These are phyloP conservation scores for Lentithecium fluviatile DNA, from an alignment of 495 filamentous ascomycete species.

Conservation along the genomic window DNA sequence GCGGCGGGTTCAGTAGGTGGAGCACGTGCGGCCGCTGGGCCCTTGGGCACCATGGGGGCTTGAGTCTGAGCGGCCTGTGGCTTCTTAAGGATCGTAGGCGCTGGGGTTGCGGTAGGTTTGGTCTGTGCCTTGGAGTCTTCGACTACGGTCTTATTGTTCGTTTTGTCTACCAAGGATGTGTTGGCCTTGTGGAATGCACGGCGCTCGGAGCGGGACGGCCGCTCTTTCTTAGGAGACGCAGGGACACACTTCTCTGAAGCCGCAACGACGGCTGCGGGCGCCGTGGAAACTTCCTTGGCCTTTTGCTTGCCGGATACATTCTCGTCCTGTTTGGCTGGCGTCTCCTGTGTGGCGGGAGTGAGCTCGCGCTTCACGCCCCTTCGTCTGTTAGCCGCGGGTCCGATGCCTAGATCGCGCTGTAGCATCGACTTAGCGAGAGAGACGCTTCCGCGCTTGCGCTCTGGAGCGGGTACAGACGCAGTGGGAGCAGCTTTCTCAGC, in stretches of 20 bases:
- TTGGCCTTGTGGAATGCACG: conserved; percentile 26
- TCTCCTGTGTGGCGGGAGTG: conserved; percentile 16
- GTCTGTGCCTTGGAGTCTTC: conserved; percentile 28
- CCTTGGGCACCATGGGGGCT: conserved; percentile 25
- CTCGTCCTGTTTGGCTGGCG: conserved; percentile 35
- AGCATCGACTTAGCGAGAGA: conserved; percentile 79
- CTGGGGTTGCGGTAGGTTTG: conserved; percentile 20
- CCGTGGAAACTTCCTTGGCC: conserved; percentile 19
- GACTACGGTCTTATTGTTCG: conserved; percentile 22
- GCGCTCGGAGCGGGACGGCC: conserved; percentile 34
- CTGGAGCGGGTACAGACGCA: conserved; percentile 43
- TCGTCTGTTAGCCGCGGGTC: conserved; percentile 47
- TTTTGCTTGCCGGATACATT: conserved; percentile 28
- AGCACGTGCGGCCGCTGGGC: conserved; percentile 31
- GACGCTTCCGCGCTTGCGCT: conserved; percentile 66
- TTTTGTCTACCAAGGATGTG: conserved; percentile 31
- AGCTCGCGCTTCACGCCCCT: conserved; percentile 48
- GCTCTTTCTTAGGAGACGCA: conserved; percentile 34
- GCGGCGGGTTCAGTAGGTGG: conserved; percentile 37
- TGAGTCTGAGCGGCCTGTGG: conserved; percentile 17
- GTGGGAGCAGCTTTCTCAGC: conserved; percentile 33
- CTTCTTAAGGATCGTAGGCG: conserved; percentile 35
- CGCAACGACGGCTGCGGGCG: conserved; percentile 3
- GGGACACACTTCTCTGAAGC: conserved; percentile 17
- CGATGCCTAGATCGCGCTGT: conserved; percentile 86